These are phyloP conservation scores for Pestalotiopsis sp. DNA, from an alignment of 2,329 filamentous ascomycete genomes.

Conservation along the genomic window DNA sequence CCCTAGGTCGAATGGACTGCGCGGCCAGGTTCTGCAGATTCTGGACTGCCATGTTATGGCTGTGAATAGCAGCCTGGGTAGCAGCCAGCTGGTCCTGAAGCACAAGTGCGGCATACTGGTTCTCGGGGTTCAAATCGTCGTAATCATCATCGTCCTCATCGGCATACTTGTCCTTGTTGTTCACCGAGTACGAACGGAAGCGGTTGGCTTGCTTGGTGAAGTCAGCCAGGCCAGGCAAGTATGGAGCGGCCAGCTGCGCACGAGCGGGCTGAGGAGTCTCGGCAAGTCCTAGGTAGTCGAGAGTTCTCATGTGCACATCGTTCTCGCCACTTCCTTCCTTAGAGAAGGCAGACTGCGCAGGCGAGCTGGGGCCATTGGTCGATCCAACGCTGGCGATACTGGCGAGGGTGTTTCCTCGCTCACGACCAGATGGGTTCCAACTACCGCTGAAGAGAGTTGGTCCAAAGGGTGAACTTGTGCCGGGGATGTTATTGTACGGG, in stretches of 20 bases:
- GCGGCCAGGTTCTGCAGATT: conserved; percentile 71
- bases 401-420: conserved; percentile 82
- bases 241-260: conserved; percentile 74
- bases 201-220: conserved; percentile 79
- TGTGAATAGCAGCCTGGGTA: conserved; percentile 75
- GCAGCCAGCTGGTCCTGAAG: conserved; percentile 65
- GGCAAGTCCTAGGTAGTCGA: conserved; percentile 93
- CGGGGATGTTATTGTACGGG: conserved; percentile 60
- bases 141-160: conserved; percentile 85
- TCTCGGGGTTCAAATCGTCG: conserved; percentile 57
- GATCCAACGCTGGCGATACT: conserved; percentile 85
- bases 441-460: conserved; percentile 82
- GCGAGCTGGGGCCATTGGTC: conserved; percentile 80
- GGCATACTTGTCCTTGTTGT: conserved; percentile 96
- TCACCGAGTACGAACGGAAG: conserved; percentile 97
- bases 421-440: conserved; percentile 75
- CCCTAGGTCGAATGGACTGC: conserved; percentile 81
- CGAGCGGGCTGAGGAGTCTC: conserved; percentile 85
- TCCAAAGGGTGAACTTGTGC: conserved; percentile 73
- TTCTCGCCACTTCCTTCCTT: conserved; percentile 82
- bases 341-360: conserved; percentile 83
- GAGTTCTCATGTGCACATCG: conserved; percentile 84
- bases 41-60: conserved; percentile 91
- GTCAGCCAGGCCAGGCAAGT: conserved; percentile 75
- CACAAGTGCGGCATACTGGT: conserved; percentile 62